Percentiles rank a stretch among this genome's conserved stretches.
These are phyloP conservation scores for Colletotrichum cuscutae DNA, from an alignment of 2,329 filamentous ascomycete species.

Conservation along the genomic window DNA sequence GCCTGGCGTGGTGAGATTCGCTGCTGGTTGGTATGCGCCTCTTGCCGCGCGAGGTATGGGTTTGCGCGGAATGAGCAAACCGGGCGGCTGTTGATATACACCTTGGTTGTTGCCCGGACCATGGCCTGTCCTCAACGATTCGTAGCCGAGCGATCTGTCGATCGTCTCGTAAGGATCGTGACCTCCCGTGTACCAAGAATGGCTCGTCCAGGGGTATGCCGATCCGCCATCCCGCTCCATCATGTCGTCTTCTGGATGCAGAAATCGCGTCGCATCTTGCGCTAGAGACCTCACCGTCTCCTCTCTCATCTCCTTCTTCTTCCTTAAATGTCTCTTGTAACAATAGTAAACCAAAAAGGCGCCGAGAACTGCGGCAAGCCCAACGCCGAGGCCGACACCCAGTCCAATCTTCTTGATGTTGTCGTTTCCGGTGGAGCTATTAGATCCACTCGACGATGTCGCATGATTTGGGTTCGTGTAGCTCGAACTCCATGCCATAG, in stretches of 20 bases:
- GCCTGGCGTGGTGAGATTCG: slow-evolving; percentile 41
- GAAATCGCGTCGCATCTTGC: slow-evolving; percentile 59
- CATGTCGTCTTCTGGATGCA: slow-evolving; percentile 57
- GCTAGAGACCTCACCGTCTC: slow-evolving; percentile 59
- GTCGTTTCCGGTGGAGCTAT: slow-evolving; percentile 3
- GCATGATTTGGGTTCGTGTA: slow-evolving; percentile 58
- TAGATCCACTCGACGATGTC: background rate
- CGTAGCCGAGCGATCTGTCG: slow-evolving; percentile 59
- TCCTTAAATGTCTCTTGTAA: slow-evolving; percentile 54
- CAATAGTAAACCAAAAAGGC: slow-evolving; percentile 59
- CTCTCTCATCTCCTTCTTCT: slow-evolving; percentile 49
- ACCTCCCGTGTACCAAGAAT: slow-evolving; percentile 58
- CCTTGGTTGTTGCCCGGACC: slow-evolving; percentile 38
- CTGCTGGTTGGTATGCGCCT: slow-evolving; percentile 36
- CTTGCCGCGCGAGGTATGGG: slow-evolving; percentile 40
- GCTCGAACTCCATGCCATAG: slow-evolving; percentile 60
- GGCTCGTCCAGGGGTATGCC: slow-evolving; percentile 44
- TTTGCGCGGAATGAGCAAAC: slow-evolving; percentile 45
- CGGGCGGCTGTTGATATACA: slow-evolving; percentile 30
- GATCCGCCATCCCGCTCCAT: slow-evolving; percentile 49
- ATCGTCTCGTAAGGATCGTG: slow-evolving; percentile 53
- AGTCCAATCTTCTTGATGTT: slow-evolving; percentile 63
- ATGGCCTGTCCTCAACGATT: slow-evolving; percentile 54
- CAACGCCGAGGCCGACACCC: slow-evolving; percentile 73
- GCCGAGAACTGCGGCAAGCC: slow-evolving; percentile 61